Percentiles rank a stretch among this genome's conserved stretches.
Conservation (phyloP, 2,329 filamentous ascomycete genomes). For the Diaporthe eres region DNA sequence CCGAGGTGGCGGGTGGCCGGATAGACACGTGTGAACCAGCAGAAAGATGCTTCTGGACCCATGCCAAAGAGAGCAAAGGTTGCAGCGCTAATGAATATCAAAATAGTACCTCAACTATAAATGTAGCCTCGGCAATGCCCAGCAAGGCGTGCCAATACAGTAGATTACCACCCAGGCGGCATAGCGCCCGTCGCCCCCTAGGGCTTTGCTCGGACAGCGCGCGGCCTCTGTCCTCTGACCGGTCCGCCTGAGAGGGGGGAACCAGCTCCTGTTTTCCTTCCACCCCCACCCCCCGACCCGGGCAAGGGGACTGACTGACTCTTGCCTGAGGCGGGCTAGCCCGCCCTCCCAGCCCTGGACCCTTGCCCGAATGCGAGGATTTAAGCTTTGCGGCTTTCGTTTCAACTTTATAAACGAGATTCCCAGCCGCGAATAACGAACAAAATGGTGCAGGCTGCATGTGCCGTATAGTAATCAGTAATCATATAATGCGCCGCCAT, state of each 20-base stretch:
- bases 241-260: neutral
- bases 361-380: neutral
- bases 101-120: neutral
- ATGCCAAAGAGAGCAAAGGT: neutral
- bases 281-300: neutral
- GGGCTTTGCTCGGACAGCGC: conserved; percentile 16
- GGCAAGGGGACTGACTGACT: neutral
- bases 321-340: neutral
- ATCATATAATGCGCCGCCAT: neutral
- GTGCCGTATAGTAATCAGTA: too few relatives aligned
- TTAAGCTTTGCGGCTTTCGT: conserved; percentile 1
- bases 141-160: neutral
- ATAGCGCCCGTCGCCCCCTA: neutral
- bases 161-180: neutral
- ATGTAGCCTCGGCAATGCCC: neutral
- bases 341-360: neutral
- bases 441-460: neutral
- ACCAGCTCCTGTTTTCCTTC: neutral
- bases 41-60: neutral
- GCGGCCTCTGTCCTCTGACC: neutral
- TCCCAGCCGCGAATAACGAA: neutral
- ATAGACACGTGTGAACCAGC: neutral
- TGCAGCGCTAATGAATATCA: neutral
- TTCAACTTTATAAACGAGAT: conserved; percentile 8
- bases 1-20: neutral